These are phyloP conservation scores for Fomitopsis pulvina DNA, from an alignment of 768 basidiomycete genomes.

Conservation along the genomic window DNA sequence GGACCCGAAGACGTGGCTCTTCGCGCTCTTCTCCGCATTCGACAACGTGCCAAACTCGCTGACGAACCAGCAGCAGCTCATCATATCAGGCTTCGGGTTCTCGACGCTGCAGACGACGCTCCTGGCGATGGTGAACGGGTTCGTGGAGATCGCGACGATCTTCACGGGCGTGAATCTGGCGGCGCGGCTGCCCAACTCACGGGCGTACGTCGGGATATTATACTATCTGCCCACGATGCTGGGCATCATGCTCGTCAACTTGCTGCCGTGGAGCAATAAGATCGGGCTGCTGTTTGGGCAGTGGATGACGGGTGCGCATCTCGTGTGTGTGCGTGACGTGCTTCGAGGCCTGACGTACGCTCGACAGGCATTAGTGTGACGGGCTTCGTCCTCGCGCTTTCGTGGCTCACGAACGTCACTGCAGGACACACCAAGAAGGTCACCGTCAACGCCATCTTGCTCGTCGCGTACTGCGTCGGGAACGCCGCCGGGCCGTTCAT, in stretches of 20 bases:
- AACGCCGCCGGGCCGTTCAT: slow-evolving; percentile 70
- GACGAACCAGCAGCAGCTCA: slow-evolving; percentile 60
- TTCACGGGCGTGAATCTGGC: slow-evolving; percentile 57
- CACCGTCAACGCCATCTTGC: slow-evolving; percentile 65
- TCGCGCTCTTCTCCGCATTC: slow-evolving; percentile 58
- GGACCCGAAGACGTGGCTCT: slow-evolving; percentile 74
- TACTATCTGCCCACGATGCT: slow-evolving; percentile 62
- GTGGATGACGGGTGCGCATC: slow-evolving; percentile 44
- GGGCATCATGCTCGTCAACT: slow-evolving; percentile 54
- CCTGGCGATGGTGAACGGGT: slow-evolving; percentile 58
- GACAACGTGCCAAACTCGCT: slow-evolving; percentile 63
- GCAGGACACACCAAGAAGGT: slow-evolving; percentile 71
- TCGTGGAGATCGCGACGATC: slow-evolving; percentile 64
- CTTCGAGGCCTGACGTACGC: neutral
- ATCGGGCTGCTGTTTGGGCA: slow-evolving; percentile 55
- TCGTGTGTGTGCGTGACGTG: too few relatives aligned
- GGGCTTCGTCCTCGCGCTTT: slow-evolving; percentile 54
- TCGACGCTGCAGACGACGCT: slow-evolving; percentile 59
- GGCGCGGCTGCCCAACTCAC: slow-evolving; percentile 45
- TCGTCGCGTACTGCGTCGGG: slow-evolving; percentile 61
- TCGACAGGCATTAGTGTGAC: slow-evolving; percentile 41
- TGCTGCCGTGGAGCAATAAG: slow-evolving; percentile 61
- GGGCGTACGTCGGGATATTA: slow-evolving; percentile 53
- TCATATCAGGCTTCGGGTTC: slow-evolving; percentile 63
- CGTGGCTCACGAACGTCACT: slow-evolving; percentile 61